Percentiles rank a stretch among this genome's conserved stretches.
These are phyloP conservation scores for Anastatica hierochuntica DNA, from an alignment of 345 rosid species.

Conservation along the genomic window DNA sequence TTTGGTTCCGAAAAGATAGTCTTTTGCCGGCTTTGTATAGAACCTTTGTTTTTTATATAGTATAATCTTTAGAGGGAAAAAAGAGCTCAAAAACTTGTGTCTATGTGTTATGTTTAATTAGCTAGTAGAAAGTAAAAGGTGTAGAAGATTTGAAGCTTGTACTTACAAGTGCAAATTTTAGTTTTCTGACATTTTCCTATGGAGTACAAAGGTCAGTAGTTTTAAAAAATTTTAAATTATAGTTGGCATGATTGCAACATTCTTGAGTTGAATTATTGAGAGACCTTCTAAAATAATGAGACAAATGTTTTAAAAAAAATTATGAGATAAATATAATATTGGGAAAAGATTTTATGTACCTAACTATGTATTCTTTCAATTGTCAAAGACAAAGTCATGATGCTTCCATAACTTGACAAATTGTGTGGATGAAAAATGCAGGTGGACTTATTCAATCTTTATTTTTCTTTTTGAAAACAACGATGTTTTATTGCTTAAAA, in stretches of 20 bases:
- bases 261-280: constrained; percentile 1
- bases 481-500: no score
- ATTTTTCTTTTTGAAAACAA: no score
- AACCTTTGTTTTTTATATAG: no score
- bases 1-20: no score
- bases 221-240: background rate
- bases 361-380: constrained; percentile 1
- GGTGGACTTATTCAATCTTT: no score
- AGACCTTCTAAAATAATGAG: constrained; percentile 1
- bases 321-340: background rate
- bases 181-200: background rate
- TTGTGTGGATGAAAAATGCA: background rate
- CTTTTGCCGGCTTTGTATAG: no score
- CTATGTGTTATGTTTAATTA: no score
- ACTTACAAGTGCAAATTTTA: no score
- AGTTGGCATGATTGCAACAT: constrained; percentile 6
- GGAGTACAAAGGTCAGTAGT: background rate
- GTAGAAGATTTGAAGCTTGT: no score
- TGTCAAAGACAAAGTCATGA: constrained; percentile 15
- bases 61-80: no score
- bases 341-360: background rate
- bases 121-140: no score
- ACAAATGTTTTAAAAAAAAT: background rate
- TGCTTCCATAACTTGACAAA: constrained; percentile 11
- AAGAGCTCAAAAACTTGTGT: no score